These are phyloP conservation scores for Komagataella ulmi DNA, from an alignment of 805 yeast genomes.

Conservation along the genomic window DNA sequence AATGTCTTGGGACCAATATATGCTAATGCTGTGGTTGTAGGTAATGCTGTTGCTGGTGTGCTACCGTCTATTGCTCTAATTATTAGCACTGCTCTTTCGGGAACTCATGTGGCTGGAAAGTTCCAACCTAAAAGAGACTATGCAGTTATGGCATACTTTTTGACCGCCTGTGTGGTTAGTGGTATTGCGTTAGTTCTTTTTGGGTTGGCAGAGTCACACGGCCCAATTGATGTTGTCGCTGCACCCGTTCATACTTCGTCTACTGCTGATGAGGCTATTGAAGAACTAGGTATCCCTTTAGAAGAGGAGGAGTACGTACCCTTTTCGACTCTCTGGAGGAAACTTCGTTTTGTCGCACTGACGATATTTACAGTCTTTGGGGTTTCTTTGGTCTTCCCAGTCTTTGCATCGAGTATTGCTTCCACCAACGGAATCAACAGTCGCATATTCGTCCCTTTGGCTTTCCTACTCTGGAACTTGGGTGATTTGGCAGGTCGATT, in stretches of 20 bases:
- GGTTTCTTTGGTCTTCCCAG: constrained; percentile 73
- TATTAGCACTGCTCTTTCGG: constrained; percentile 19
- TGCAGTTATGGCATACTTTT: constrained; percentile 22
- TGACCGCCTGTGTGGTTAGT: constrained; percentile 11
- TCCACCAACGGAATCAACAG: constrained; percentile 35
- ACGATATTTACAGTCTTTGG: constrained; percentile 66
- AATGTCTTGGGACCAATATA: constrained; percentile 62
- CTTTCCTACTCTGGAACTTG: constrained; percentile 75
- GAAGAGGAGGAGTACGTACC: constrained; percentile 31
- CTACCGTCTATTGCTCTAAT: constrained; percentile 68
- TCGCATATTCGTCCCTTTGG: constrained; percentile 51
- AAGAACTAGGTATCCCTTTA: neutral
- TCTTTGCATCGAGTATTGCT: constrained; percentile 65
- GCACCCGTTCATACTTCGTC: constrained; percentile 1
- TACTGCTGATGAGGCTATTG: constrained; percentile 5
- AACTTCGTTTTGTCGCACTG: constrained; percentile 47
- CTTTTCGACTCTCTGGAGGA: constrained; percentile 43
- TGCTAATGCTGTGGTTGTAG: constrained; percentile 88
- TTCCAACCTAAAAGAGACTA: constrained; percentile 1
- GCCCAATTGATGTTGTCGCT: neutral
- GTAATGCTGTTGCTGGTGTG: constrained; percentile 92
- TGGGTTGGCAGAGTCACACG: constrained; percentile 8
- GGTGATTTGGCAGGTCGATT: constrained; percentile 81
- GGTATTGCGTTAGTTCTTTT: constrained; percentile 5
- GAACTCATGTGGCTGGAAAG: neutral